Base-by-base conservation (phyloP, 768 basidiomycete genomes). In the Tulasnella calospora region DNA sequence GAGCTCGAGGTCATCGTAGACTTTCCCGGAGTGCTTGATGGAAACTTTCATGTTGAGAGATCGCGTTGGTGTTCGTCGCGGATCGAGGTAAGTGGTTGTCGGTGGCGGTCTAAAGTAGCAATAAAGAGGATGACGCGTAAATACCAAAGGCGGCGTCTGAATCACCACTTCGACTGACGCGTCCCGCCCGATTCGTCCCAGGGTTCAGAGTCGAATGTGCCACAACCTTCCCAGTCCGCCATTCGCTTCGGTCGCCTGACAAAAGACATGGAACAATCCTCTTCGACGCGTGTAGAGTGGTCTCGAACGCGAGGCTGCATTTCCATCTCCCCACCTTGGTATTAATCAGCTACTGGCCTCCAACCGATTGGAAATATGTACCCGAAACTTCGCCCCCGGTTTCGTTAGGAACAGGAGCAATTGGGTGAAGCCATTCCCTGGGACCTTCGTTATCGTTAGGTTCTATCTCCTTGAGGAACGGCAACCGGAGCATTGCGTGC, bases 21-120 rank as follows among this genome's bases (percentile, higher is more conserved):
- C 85, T 86, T 95, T 95, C 78, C 95, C 96, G 17, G 93, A 89
- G 83, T 99, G 95, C 84, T 98, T 98, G 84, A 98, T 89, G 81
- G 91, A 89, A 5, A 99, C 93, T 21, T 51, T 30, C 35, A 78
- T 70, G 23, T 33, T 7, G 61, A 67, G 61, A 67, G 61, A 3
- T 44, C 41, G 41, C 13, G 41, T 4, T 44, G 6, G 41, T 67
- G 7, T 30, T 67, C 12, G 51, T 67, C 21, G 47, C 47, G 47
- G 23, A 51, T 67, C 30, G 33, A n/a, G 30, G 61, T 2, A n/a
- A 33, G 33, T 30, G 27, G 61, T 67, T 30, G n/a, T n/a, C n/a
- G 61, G 61, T 27, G 33, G 61, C 12, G 33, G 27, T 1, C 12
- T 13, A 33, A 67, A 67, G 61, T 27, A 67, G 27, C 61, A 67